Conservation (phyloP, 2,329 filamentous ascomycete species). For the Diaporthe vexans region DNA sequence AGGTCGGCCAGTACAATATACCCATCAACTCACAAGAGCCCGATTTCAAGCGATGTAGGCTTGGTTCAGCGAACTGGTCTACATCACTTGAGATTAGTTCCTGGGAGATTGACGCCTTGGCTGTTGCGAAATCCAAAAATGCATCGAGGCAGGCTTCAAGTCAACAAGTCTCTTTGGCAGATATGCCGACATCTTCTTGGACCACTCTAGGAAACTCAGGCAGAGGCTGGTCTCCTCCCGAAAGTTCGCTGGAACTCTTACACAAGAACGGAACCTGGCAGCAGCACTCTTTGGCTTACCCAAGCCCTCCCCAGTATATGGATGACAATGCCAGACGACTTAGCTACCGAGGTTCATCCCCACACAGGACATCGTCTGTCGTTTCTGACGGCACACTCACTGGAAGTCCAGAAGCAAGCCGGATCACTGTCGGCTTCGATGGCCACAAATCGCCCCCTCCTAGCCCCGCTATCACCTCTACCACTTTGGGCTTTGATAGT, state of each 20-base stretch:
- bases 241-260: neutral
- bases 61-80: neutral
- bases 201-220: no score
- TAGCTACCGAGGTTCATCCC: neutral
- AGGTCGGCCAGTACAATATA: neutral
- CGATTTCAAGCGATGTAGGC: constrained; percentile 3
- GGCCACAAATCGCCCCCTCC: constrained; percentile 24
- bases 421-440: neutral
- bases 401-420: constrained; percentile 33
- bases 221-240: neutral
- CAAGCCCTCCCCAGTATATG: constrained; percentile 7
- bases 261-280: neutral
- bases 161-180: neutral
- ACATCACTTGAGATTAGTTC: neutral
- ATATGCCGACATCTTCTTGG: neutral
- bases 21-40: neutral
- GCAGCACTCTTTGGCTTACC: neutral
- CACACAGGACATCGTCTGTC: constrained; percentile 29
- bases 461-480: constrained; percentile 16
- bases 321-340: constrained; percentile 7
- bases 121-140: constrained; percentile 14
- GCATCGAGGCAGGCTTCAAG: neutral
- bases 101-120: constrained; percentile 13
- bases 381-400: constrained; percentile 11
- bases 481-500: constrained; percentile 15